These are phyloP conservation scores for Saitoella complicata DNA, from an alignment of 805 yeast genomes.

Conservation along the genomic window DNA sequence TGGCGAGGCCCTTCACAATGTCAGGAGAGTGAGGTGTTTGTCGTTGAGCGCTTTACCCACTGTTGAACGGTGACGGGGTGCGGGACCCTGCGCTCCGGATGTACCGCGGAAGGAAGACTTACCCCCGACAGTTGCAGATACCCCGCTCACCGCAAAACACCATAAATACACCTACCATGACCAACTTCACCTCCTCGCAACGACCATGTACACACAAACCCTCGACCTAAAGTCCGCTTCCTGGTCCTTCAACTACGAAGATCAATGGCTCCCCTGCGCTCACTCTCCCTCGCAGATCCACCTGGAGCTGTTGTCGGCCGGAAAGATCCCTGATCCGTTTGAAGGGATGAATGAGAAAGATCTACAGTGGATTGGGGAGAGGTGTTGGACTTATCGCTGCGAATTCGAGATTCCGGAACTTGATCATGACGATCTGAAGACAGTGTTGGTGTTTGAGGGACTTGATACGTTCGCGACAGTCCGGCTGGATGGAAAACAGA, in stretches of 20 bases:
- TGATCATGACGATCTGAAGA: constrained; percentile 5
- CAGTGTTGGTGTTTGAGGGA: constrained; percentile 26
- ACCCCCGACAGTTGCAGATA: no score
- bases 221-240: no score
- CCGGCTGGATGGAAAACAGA: constrained; percentile 23
- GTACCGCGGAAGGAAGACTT: no score
- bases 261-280: constrained; percentile 9
- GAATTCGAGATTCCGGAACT: constrained; percentile 10
- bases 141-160: no score
- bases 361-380: constrained; percentile 36
- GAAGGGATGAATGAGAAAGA: constrained; percentile 26
- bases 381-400: constrained; percentile 33
- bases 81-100: no score
- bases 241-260: neutral
- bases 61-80: no score
- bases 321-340: constrained; percentile 31
- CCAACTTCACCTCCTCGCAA: no score
- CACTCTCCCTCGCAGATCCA: constrained; percentile 23
- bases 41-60: no score
- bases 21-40: no score
- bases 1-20: no score
- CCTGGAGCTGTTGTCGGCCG: constrained; percentile 26
- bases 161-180: no score
- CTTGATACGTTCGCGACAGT: constrained; percentile 30
- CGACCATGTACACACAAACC: no score